phyloP scores from a whole-genome alignment of 1,139 yeast species.

The Sugiyamaella neomexicana region DNA sequence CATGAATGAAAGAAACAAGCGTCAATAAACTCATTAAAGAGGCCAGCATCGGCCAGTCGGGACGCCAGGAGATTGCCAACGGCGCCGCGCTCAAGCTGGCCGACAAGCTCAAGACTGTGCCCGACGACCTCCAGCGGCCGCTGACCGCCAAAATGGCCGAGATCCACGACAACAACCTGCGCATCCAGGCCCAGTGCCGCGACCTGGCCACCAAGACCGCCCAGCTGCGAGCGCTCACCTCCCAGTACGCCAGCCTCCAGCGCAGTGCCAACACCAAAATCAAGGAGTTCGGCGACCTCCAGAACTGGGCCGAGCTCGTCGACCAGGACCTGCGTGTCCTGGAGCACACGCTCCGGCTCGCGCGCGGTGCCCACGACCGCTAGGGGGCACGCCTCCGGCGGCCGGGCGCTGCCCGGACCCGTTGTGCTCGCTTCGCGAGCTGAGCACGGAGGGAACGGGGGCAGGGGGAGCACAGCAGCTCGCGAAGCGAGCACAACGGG shows the following conservation, averaged over 20 bases:
- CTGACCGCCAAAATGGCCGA: slow-evolving; percentile 32
- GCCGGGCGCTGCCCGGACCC: slow-evolving; percentile 7
- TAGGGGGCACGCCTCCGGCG: too few species aligned
- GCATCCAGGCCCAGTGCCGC: slow-evolving; percentile 30
- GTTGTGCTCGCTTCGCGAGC: too few species aligned
- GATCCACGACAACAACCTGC: slow-evolving; percentile 31
- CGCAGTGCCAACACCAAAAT: slow-evolving; percentile 27
- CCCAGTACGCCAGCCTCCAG: slow-evolving; percentile 27
- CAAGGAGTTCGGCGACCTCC: slow-evolving; percentile 44
- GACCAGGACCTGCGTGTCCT: slow-evolving; percentile 53
- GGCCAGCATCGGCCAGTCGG: slow-evolving; percentile 38
- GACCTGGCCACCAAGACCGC: slow-evolving; percentile 26
- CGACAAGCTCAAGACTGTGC: slow-evolving; percentile 25
- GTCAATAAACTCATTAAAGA: slow-evolving; percentile 35
- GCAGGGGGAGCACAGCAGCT: too few species aligned
- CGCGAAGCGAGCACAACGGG: too few species aligned
- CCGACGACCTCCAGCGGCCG: slow-evolving; percentile 33
- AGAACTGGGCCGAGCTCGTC: slow-evolving; percentile 48
- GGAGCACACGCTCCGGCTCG: slow-evolving; percentile 40
- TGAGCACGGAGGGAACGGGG: too few species aligned
- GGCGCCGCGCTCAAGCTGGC: slow-evolving; percentile 24
- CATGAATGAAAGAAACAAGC: slow-evolving; percentile 29
- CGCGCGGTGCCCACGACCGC: too few species aligned
- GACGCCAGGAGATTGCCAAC: slow-evolving; percentile 32
- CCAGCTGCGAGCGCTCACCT: slow-evolving; percentile 25